phyloP scores from a whole-genome alignment of 116 monocot genomes.

The Trichopus zeylanicus region DNA sequence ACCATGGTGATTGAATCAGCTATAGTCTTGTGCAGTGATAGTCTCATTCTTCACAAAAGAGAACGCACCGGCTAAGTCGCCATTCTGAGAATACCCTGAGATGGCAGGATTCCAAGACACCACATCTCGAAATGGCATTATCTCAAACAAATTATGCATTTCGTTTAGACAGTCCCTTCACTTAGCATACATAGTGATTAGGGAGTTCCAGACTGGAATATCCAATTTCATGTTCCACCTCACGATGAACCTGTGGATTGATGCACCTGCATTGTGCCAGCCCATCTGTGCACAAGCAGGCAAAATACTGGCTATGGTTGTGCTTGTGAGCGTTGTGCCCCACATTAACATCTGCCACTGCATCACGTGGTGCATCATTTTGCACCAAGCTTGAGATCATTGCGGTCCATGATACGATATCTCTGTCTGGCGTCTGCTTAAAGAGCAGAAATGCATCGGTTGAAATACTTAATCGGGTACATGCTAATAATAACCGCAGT shows the following conservation, averaged over 20 bases:
- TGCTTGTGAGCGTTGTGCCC: constrained; percentile 13
- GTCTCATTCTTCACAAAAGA: constrained; percentile 36
- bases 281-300: constrained; percentile 44
- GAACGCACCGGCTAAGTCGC: constrained; percentile 26
- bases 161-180: constrained; percentile 31
- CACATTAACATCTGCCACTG: constrained; percentile 34
- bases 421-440: constrained; percentile 18
- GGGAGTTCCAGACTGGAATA: constrained; percentile 37
- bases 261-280: constrained; percentile 28
- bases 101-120: constrained; percentile 54
- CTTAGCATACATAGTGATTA: constrained; percentile 57
- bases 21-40: constrained; percentile 10
- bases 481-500: constrained; percentile 46
- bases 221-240: constrained; percentile 26
- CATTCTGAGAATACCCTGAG: constrained; percentile 40
- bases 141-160: constrained; percentile 21
- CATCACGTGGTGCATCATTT: constrained; percentile 32
- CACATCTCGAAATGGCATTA: constrained; percentile 29
- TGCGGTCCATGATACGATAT: constrained; percentile 43
- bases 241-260: constrained; percentile 47
- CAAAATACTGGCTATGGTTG: constrained; percentile 38
- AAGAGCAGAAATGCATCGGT: constrained; percentile 31
- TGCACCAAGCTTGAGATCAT: constrained; percentile 64
- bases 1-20: constrained; percentile 44
- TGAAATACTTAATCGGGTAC: constrained; percentile 28